phyloP scores from a whole-genome alignment of 2,329 filamentous ascomycete genomes.

The Ceratocystiopsis sp. region DNA sequence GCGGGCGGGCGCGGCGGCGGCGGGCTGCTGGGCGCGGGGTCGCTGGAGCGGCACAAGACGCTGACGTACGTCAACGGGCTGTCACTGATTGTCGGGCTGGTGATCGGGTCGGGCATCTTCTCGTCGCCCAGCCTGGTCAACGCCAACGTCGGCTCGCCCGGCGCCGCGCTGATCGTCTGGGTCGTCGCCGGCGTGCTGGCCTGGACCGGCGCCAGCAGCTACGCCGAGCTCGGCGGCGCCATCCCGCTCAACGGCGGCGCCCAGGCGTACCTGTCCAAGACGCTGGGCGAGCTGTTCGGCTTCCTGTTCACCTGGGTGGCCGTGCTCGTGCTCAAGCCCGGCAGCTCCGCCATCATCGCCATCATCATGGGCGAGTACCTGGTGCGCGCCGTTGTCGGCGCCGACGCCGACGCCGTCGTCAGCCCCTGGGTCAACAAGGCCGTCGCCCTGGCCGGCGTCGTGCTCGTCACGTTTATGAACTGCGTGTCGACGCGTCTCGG shows the following conservation, averaged over 20 bases:
- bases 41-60: conserved; percentile 87
- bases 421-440: conserved; percentile 82
- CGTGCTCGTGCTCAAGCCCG: conserved; percentile 84
- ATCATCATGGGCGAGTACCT: conserved; percentile 98
- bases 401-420: conserved; percentile 62
- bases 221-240: conserved; percentile 82
- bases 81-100: conserved; percentile 76
- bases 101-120: conserved; percentile 65
- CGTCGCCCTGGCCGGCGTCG: conserved; percentile 61
- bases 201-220: conserved; percentile 45
- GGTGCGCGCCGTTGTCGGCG: conserved; percentile 71
- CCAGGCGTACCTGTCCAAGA: conserved; percentile 89
- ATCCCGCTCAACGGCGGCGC: conserved; percentile 91
- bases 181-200: conserved; percentile 42
- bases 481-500: conserved; percentile 80
- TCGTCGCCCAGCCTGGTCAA: conserved; percentile 47
- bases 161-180: conserved; percentile 40
- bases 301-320: conserved; percentile 97
- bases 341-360: conserved; percentile 80
- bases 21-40: conserved; percentile 51
- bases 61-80: conserved; percentile 88
- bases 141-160: conserved; percentile 44
- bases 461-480: conserved; percentile 68
- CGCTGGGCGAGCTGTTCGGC: conserved; percentile 81
- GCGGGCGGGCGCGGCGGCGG: conserved; percentile 32